phyloP scores from a whole-genome alignment of 805 yeast genomes.

The Candida xiaguanensis region DNA sequence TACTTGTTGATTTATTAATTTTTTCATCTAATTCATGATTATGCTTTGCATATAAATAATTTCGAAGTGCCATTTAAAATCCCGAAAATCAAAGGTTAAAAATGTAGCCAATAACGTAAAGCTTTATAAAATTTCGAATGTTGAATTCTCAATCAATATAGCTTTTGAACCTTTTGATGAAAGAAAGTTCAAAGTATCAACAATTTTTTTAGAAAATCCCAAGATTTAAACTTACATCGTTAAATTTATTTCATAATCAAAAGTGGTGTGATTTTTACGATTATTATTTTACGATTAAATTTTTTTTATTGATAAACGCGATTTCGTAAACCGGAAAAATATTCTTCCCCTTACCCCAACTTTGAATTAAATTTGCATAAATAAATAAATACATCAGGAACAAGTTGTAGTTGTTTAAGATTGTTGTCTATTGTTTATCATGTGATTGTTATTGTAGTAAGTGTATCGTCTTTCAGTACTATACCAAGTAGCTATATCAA shows the following conservation, averaged over 20 bases:
- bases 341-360: background rate
- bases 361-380: background rate
- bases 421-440: no score
- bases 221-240: no score
- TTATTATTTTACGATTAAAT: no score
- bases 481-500: no score
- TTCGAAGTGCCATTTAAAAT: slow-evolving; percentile 36
- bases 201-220: background rate
- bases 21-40: slow-evolving; percentile 10
- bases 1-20: slow-evolving; percentile 5
- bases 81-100: background rate
- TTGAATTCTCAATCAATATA: background rate
- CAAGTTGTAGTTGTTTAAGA: no score
- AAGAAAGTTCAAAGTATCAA: background rate
- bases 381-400: no score
- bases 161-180: background rate
- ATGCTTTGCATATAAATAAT: slow-evolving; percentile 40
- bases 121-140: background rate
- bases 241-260: no score
- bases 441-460: no score
- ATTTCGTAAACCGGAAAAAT: background rate
- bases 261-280: slow-evolving; percentile 2
- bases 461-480: no score
- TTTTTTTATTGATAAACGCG: no score
- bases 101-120: background rate